Percentiles rank a stretch among this genome's conserved stretches.
These are phyloP conservation scores for Geum urbanum DNA, from an alignment of 306 rosid species.

Conservation along the genomic window DNA sequence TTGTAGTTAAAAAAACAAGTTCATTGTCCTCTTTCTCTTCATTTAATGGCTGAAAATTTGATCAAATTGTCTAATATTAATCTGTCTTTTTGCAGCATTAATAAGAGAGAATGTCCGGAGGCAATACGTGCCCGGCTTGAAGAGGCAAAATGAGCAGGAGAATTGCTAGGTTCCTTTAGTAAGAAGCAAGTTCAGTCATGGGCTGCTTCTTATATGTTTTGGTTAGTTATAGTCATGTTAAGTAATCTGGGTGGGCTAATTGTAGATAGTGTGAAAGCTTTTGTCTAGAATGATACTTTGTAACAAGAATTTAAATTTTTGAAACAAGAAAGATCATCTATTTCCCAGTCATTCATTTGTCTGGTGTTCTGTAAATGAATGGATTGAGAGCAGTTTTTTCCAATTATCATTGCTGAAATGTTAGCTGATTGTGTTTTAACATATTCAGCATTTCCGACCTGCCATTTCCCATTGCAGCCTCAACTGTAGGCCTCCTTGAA, in stretches of 20 bases:
- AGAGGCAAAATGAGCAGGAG: slow-evolving; percentile 49
- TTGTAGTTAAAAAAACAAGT: not conserved
- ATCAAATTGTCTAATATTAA: not conserved
- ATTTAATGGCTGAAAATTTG: not conserved
- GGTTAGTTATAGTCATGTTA: slow-evolving; percentile 3
- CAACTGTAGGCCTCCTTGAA: slow-evolving; percentile 18
- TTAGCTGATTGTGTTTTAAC: not conserved
- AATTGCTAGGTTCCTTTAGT: not conserved
- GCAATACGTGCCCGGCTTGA: slow-evolving; percentile 47
- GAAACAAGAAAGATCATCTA: not conserved
- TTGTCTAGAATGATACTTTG: slow-evolving; percentile 4
- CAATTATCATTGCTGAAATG: not conserved
- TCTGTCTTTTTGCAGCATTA: slow-evolving; percentile 43
- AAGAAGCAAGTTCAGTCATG: not conserved
- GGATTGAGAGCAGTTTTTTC: not conserved
- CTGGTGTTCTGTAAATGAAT: not conserved
- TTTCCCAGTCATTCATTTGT: not conserved
- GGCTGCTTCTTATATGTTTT: not conserved
- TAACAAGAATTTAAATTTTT: not conserved
- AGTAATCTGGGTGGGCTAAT: slow-evolving; percentile 5
- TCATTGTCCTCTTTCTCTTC: not conserved
- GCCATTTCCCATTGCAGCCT: not conserved
- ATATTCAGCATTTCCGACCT: not conserved
- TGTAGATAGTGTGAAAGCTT: not conserved
- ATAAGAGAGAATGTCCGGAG: slow-evolving; percentile 38